A percentile compares a stretch with the other conserved stretches of the same genome.
Evolutionary conservation across 441 rosid genomes (phyloP).

Genomic region (Pelargonium citronellum): DNA sequence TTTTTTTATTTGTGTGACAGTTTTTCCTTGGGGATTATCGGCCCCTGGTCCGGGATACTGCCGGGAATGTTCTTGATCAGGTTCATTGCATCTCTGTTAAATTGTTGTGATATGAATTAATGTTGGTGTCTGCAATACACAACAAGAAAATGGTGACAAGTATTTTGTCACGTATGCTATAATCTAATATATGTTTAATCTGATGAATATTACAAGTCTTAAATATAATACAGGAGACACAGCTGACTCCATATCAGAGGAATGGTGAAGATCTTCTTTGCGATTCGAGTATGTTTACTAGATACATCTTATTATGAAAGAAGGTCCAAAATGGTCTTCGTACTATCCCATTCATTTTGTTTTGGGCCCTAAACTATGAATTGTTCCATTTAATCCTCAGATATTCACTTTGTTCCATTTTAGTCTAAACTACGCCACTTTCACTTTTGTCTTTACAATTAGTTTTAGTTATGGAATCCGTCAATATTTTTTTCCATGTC

Average conservation of each 20-base stretch:
- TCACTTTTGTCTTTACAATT: too few relatives aligned
- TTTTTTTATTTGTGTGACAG: slow-evolving; percentile 42
- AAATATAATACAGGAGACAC: slow-evolving; percentile 54
- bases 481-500: slow-evolving; percentile 3
- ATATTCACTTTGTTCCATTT: too few relatives aligned
- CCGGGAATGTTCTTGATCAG: slow-evolving; percentile 88
- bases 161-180: background rate
- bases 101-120: slow-evolving; percentile 15
- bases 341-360: too few relatives aligned
- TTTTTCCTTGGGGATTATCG: slow-evolving; percentile 99
- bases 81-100: slow-evolving; percentile 38
- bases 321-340: too few relatives aligned
- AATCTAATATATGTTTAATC: slow-evolving; percentile 7
- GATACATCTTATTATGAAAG: background rate
- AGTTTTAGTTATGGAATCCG: background rate
- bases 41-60: slow-evolving; percentile 70
- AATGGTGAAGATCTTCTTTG: slow-evolving; percentile 71
- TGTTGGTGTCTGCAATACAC: slow-evolving; percentile 12
- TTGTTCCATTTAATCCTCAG: too few relatives aligned
- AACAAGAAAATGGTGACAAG: background rate
- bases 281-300: slow-evolving; percentile 50
- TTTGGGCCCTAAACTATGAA: too few relatives aligned
- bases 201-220: background rate
- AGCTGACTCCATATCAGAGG: slow-evolving; percentile 58
- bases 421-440: too few relatives aligned